phyloP scores from a whole-genome alignment of 2,329 filamentous ascomycete species.

The Talaromyces verruculosus region DNA sequence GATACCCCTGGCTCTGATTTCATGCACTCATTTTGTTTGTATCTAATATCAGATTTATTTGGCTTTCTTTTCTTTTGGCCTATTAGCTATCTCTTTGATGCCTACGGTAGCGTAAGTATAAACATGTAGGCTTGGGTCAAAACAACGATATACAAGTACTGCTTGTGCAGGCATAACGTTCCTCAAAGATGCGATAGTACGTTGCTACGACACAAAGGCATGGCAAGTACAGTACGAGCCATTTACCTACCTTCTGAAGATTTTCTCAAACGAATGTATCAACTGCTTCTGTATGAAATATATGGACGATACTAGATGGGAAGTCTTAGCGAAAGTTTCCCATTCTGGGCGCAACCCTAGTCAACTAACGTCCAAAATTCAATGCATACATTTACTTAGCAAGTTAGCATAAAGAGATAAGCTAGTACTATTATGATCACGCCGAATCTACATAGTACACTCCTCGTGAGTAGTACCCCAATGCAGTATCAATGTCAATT shows the following conservation, averaged over 20 bases:
- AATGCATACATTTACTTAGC: not conserved
- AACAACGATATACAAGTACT: too few species aligned
- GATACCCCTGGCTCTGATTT: not conserved
- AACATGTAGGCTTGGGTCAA: too few species aligned
- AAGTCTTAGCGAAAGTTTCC: not conserved
- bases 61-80: not conserved
- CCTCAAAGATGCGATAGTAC: not conserved
- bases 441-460: not conserved
- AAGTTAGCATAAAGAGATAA: not conserved
- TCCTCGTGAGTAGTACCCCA: constrained; percentile 1
- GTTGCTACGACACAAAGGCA: not conserved
- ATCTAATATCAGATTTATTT: not conserved
- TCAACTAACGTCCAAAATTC: not conserved
- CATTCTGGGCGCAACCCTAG: not conserved
- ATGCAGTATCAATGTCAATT: constrained; percentile 4
- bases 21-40: not conserved
- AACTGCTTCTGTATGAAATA: not conserved
- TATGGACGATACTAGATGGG: not conserved
- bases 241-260: not conserved
- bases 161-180: not conserved
- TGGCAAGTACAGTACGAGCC: not conserved
- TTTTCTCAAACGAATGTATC: not conserved
- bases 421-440: not conserved
- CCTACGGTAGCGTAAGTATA: not conserved
- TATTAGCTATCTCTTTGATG: not conserved